Percentiles rank a stretch among this genome's conserved stretches.
Evolutionary conservation across 306 rosid species (phyloP).

Genomic region (Rubus parviflorus): DNA sequence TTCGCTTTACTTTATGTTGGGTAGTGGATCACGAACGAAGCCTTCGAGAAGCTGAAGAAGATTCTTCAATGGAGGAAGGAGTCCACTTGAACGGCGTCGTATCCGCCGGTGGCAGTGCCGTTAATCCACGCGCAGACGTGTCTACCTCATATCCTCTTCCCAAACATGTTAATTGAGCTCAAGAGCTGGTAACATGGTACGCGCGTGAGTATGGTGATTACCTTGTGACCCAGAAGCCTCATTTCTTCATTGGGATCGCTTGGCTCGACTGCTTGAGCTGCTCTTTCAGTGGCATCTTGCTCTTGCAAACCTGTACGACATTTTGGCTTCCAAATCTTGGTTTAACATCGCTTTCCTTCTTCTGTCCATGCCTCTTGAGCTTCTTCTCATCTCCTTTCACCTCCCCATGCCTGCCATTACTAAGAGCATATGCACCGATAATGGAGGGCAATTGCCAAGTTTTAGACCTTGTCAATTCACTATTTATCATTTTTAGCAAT

Average conservation of each 20-base stretch:
- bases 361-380: too few relatives aligned
- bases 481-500: too few relatives aligned
- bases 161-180: constrained; percentile 44
- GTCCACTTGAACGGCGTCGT: too few relatives aligned
- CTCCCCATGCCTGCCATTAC: too few relatives aligned
- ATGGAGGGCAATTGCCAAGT: too few relatives aligned
- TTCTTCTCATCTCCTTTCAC: too few relatives aligned
- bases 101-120: constrained; percentile 45
- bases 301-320: constrained; percentile 57
- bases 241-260: constrained; percentile 61
- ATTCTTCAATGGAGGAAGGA: too few relatives aligned
- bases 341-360: constrained; percentile 22
- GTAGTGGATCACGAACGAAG: too few relatives aligned
- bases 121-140: constrained; percentile 57
- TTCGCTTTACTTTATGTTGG: too few relatives aligned
- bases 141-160: constrained; percentile 52
- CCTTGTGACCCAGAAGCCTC: constrained; percentile 58
- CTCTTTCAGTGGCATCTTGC: constrained; percentile 80
- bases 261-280: constrained; percentile 54
- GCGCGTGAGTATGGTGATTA: constrained; percentile 54
- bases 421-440: too few relatives aligned
- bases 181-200: constrained; percentile 41
- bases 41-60: too few relatives aligned
- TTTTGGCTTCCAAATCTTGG: constrained; percentile 61
- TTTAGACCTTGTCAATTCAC: too few relatives aligned